A percentile compares a stretch with the other conserved stretches of the same genome.
phyloP scores from a whole-genome alignment of 2,329 filamentous ascomycete species.

The Pseudogymnoascus sp. region DNA sequence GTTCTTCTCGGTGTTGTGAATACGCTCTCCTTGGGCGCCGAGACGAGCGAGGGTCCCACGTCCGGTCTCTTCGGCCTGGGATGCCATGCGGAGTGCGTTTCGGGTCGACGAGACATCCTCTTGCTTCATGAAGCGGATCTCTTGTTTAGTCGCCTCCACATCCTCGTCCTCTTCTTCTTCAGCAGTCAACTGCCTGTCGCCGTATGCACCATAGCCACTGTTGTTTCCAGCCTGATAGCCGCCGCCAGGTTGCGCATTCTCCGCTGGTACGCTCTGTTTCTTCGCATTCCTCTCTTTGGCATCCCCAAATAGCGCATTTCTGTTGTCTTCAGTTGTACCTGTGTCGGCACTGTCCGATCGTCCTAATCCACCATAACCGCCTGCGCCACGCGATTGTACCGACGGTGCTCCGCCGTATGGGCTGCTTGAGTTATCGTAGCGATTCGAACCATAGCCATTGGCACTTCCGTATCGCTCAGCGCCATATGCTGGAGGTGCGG shows the following conservation, averaged over 20 bases:
- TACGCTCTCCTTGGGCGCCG: slow-evolving; percentile 67
- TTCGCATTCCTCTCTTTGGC: slow-evolving; percentile 28
- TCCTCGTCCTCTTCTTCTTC: slow-evolving; percentile 68
- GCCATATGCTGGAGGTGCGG: slow-evolving; percentile 37
- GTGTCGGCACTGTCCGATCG: slow-evolving; percentile 35
- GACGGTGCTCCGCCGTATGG: slow-evolving; percentile 25
- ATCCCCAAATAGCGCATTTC: slow-evolving; percentile 51
- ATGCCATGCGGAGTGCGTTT: slow-evolving; percentile 59
- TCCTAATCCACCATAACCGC: slow-evolving; percentile 54
- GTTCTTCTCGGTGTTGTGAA: slow-evolving; percentile 76
- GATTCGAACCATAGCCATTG: slow-evolving; percentile 43
- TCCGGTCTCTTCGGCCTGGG: slow-evolving; percentile 62
- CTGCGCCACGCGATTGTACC: slow-evolving; percentile 36
- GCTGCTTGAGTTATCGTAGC: slow-evolving; percentile 37
- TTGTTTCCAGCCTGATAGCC: slow-evolving; percentile 20
- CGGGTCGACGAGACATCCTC: slow-evolving; percentile 65
- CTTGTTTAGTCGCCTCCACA: slow-evolving; percentile 60
- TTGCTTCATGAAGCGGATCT: slow-evolving; percentile 69
- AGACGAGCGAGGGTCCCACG: slow-evolving; percentile 64
- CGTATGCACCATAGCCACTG: slow-evolving; percentile 42
- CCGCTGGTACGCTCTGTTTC: slow-evolving; percentile 16
- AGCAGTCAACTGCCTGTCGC: slow-evolving; percentile 69
- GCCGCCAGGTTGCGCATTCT: slow-evolving; percentile 19
- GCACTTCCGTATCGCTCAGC: slow-evolving; percentile 43
- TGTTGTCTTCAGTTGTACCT: slow-evolving; percentile 39